Evolutionary conservation across 2,329 filamentous ascomycete genomes (phyloP), one percentile per base, ranked within the genome.

Genomic region (Didymella arachidicola): DNA sequence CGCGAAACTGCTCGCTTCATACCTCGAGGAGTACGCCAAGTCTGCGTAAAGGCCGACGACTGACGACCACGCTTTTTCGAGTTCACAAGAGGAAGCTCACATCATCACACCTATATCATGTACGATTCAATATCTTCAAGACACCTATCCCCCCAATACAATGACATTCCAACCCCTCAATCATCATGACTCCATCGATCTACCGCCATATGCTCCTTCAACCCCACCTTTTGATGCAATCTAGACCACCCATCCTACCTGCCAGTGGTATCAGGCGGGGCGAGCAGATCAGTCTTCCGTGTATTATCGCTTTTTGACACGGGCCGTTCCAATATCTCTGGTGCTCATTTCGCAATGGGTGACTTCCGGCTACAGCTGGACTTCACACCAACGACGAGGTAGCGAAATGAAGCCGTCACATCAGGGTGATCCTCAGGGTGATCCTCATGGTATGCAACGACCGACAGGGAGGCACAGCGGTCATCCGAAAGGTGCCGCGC

Each of bases 1-100:
- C 0, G 88, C 87, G 0, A 81, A 90, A 77, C 89, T 89, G 77
- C 81, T 93, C 44, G 87, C 85, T 45, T 77, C 79, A 27, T 92
- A 90, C 62, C 83, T 93, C 51, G 79, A 84, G 53, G 84, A 86
- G 22, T 89, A 83, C 77, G 85, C 84, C 32, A 70, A 73, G 48
- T 70, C 70, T 27, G 54, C 67, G 43, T 75, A 64, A 66, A 56
- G 7, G 42, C 34, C 36, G 43, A 22, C n/a, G n/a, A 22, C 14
- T 26, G 29, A 11, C 26, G 5, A 27, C 25, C 38, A 14, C 25
- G 12, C 27, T 32, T 26, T 41, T 11, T 25, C 38, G 38, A 46
- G 12, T 27, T 8, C 12, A n/a, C 14, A 11, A 14, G 30, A 27
- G 16, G 25, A 18, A 14, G 2, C 19, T 41, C 19, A 29, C n/a